Evolutionary conservation across 257 asterid species (phyloP), one percentile per base, ranked within the genome.

Genomic region (Echites panduratus): DNA sequence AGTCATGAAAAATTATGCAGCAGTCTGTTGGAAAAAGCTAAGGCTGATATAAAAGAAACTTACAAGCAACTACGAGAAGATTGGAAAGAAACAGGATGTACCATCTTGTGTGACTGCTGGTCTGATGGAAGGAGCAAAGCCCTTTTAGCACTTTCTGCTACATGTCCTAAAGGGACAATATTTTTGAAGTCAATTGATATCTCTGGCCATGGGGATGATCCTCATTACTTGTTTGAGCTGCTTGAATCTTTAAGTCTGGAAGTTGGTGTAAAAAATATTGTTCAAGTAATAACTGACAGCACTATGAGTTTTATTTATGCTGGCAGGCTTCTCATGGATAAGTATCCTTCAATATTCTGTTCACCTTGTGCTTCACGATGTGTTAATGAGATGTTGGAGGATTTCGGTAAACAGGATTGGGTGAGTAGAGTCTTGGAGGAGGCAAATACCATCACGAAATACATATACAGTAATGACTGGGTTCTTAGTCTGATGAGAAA

Each of bases 311-410:
- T 66, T 74, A 63, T 78, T 40, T 76, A 73, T 74, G 82, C 76
- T 1, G 89, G 87, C 52, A 76, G 80, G 84, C 86, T 76, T 52
- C 79, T 85, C 27, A 82, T 82, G 85, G 82, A 73, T 3, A 85
- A 78, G 73, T 82, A 82, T 73, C 80, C 83, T 57, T 73, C 80
- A 9, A 29, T 84, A 19, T 84, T 82, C 75, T 84, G 85, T 82
- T 82, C 88, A 73, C 86, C 88, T 8, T 82, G 88, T 71, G 82
- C 85, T 24, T 82, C 88, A 22, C 57, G 75, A 67, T 84, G 85
- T 73, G 70, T 80, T 54, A 68, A 63, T 69, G 73, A 61, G 53
- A 84, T 80, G 49, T 78, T 84, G 81, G 82, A 82, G 66, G 88
- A 84, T 80, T 62, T 82, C 38, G 70, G 83, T 58, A n/a, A 80